A percentile compares a stretch with the other conserved stretches of the same genome.
Evolutionary conservation across 805 yeast species (phyloP).

Genomic region (Ogataea allantospora): DNA sequence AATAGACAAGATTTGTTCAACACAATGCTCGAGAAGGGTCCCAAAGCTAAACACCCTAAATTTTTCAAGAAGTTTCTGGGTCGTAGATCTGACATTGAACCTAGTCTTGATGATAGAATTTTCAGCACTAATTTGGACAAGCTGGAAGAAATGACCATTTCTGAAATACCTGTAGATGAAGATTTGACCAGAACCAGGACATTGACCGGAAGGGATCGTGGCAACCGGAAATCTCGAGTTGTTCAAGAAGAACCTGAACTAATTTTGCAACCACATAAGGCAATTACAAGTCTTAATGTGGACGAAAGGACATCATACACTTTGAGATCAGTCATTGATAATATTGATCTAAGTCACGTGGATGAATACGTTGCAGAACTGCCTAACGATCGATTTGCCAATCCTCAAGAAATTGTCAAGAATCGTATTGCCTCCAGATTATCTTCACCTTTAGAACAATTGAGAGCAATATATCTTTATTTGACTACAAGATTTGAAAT

Average conservation of each 20-base stretch:
- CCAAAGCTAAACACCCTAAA: conserved; percentile 40
- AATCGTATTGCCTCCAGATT: conserved; percentile 54
- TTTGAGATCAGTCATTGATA: conserved; percentile 17
- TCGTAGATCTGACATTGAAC: conserved; percentile 31
- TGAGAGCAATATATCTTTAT: conserved; percentile 64
- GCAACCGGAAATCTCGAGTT: conserved; percentile 63
- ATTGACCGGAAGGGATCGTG: conserved; percentile 64
- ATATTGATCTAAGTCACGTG: conserved; percentile 36
- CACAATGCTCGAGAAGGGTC: conserved; percentile 43
- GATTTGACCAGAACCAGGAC: conserved; percentile 75
- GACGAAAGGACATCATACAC: conserved; percentile 38
- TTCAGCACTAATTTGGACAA: conserved; percentile 20
- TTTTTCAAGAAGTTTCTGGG: conserved; percentile 45
- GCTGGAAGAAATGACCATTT: conserved; percentile 33
- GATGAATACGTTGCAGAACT: conserved; percentile 41
- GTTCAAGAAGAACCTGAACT: conserved; percentile 59
- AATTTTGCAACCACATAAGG: conserved; percentile 60
- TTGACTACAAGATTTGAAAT: conserved; percentile 59
- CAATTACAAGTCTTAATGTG: conserved; percentile 42
- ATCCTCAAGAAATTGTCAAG: conserved; percentile 54
- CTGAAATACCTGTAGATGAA: conserved; percentile 2
- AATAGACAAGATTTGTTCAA: conserved; percentile 36
- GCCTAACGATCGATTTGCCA: conserved; percentile 40
- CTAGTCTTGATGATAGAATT: conserved; percentile 34
- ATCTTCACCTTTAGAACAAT: conserved; percentile 51